Conservation (phyloP, 345 rosid species). For the Trapa incisa region DNA sequence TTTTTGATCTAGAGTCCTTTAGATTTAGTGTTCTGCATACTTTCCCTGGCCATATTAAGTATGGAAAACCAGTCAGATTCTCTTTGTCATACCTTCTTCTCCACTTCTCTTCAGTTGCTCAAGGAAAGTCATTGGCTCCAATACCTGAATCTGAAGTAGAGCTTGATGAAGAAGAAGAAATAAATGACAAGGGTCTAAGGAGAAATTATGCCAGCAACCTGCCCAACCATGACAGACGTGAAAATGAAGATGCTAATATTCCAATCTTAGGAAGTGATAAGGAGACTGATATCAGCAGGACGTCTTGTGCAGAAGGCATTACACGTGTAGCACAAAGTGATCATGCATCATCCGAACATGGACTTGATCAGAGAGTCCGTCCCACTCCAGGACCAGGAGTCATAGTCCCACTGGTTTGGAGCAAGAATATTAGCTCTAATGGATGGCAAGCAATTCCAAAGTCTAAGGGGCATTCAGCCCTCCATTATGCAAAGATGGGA, state of each 20-base stretch:
- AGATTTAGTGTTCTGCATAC: too few relatives aligned
- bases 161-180: conserved; percentile 42
- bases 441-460: conserved; percentile 95
- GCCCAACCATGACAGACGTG: conserved; percentile 10
- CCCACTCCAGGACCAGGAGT: conserved; percentile 9
- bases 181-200: conserved; percentile 9
- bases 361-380: conserved; percentile 15
- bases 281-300: not conserved
- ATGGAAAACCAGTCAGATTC: not conserved
- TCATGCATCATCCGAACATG: conserved; percentile 2
- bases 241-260: conserved; percentile 7
- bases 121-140: conserved; percentile 93
- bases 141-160: conserved; percentile 87
- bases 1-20: not conserved
- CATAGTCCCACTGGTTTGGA: conserved; percentile 17
- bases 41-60: not conserved
- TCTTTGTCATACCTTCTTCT: not conserved
- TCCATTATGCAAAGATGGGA: conserved; percentile 83
- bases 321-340: not conserved
- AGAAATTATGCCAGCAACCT: conserved; percentile 10
- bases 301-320: not conserved
- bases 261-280: not conserved
- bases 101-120: conserved; percentile 14
- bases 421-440: conserved; percentile 25
- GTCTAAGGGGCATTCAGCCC: conserved; percentile 89